Base-by-base conservation (phyloP, 176 grass and related monocot species). In the Tillandsia fasciculata region DNA sequence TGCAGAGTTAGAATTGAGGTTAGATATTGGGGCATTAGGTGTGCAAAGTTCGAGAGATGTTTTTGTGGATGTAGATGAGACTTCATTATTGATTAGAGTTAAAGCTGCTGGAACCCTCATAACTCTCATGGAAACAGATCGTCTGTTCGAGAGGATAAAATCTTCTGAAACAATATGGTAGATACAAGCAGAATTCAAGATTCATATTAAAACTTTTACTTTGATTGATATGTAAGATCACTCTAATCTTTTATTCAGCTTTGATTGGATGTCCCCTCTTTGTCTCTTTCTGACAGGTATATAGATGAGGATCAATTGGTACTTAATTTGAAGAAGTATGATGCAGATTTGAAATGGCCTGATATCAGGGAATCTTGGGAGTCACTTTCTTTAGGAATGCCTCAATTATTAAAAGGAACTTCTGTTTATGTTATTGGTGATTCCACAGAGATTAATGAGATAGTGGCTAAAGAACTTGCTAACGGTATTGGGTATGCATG, bases 141-240 rank as follows among this genome's bases (percentile, higher is more conserved):
- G 64, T 26, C 52, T 97, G 5, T 97, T 92, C 65, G 89, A 97
- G 50, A 91, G 72, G 68, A 80, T 97, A 53, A 97, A 92, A 64
- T 77, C 93, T 79, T 92, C 93, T 1, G 93, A 97, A 74, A 92
- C 89, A 47, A 87, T 97, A 86, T 97, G 93, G 89, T 97, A 70
- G 15, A 65, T 72, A 18, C 5, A 12, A 59, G 22, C 23, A 75
- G 14, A 52, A 65, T 27, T 48, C 0, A 11, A 12, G 1, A 68
- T 47, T 61, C 68, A 50, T 42, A 71, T 76, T 13, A 48, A 29
- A 49, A 22, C 42, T 65, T 72, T 71, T 11, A 11, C 14, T 71
- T 28, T 70, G 3, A 75, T 28, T 70, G 9, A 75, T 64, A 50
- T 12, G 1, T 61, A 50, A 12, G 23, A 63, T 65, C 10, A 26